Base-by-base conservation (phyloP, 192 early-diverging fungal species). In the Coemansia umbellata region DNA sequence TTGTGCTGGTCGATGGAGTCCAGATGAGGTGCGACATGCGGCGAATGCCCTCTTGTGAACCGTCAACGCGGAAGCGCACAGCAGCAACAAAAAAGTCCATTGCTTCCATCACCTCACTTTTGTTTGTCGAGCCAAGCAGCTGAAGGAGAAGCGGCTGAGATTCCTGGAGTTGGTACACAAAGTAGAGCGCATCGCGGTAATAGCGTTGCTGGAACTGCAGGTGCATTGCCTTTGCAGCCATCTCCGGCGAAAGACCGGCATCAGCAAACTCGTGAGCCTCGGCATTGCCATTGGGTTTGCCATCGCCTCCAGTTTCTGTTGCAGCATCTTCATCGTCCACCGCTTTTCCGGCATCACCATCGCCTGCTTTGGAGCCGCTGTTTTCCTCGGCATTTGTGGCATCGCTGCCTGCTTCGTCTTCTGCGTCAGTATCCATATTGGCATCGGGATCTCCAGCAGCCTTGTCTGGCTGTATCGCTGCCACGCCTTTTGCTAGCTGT, bases 21-120 rank as follows among this genome's bases (percentile, higher is more conserved):
- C 87, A 99, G 17, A 99, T 87, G 37, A 98, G 87, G 65, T 98
- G 95, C 9, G 94, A 81, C 95, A 99, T 99, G 56, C 83, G 86
- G 33, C 85, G 81, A 44, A 97, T 85, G 28, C 95, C 97, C 21
- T 85, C 87, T 80, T 63, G 72, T 22, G 94, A 88, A 5, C 74
- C 79, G 37, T 92, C 92, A 61, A 99, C 82, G 53, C 89, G 86
- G 62, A 86, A 97, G 30, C 85, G 82, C 65, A 91, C 81, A 3
- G 91, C 87, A 0, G 80, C 74, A 1, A 92, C 91, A 59, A 98
- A 92, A 62, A 97, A 98, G 39, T 91, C 87, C 89, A 99, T 99
- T 1, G 87, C 85, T 57, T 98, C 95, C 53, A 96, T 80, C 1
- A 97, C 95, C 65, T 99, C 97, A 10, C 85, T 64, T 58, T 98